These are phyloP conservation scores for Botrytis hyacinthi DNA, from an alignment of 2,329 filamentous ascomycete genomes.

Conservation along the genomic window DNA sequence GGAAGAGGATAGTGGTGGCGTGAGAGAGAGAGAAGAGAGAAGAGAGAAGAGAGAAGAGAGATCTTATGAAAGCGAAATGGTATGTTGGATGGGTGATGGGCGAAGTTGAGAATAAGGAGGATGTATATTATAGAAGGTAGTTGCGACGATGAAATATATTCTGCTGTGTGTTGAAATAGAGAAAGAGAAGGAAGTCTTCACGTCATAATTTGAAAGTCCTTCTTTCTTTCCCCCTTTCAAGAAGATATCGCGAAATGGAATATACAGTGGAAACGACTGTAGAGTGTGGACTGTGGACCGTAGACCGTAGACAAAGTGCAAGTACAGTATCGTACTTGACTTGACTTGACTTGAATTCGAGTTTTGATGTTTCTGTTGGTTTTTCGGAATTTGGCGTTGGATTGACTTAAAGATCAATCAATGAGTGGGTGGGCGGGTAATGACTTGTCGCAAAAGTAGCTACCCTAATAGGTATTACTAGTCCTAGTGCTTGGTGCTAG, in stretches of 20 bases:
- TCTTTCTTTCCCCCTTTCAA: background rate
- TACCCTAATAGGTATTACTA: background rate
- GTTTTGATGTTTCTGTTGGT: background rate
- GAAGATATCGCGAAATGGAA: background rate
- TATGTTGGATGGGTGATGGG: no score
- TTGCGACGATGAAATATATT: background rate
- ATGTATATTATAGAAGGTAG: background rate
- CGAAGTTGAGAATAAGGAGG: background rate
- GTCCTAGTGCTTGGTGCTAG: background rate
- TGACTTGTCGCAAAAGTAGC: slow-evolving; percentile 9
- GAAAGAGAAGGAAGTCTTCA: slow-evolving; percentile 10
- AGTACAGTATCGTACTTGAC: background rate
- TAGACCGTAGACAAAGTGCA: background rate
- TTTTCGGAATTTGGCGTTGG: background rate
- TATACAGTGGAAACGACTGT: background rate
- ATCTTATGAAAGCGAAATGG: background rate
- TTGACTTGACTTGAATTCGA: background rate
- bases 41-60: no score
- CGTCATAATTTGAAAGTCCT: slow-evolving; percentile 7
- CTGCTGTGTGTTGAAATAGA: background rate
- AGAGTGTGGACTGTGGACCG: background rate
- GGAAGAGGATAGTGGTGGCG: slow-evolving; percentile 1
- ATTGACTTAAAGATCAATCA: background rate
- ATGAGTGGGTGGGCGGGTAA: background rate
- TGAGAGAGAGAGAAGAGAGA: no score